Conservation (phyloP, 352 stramenopile genomes). For the Phytophthora megakarya region DNA sequence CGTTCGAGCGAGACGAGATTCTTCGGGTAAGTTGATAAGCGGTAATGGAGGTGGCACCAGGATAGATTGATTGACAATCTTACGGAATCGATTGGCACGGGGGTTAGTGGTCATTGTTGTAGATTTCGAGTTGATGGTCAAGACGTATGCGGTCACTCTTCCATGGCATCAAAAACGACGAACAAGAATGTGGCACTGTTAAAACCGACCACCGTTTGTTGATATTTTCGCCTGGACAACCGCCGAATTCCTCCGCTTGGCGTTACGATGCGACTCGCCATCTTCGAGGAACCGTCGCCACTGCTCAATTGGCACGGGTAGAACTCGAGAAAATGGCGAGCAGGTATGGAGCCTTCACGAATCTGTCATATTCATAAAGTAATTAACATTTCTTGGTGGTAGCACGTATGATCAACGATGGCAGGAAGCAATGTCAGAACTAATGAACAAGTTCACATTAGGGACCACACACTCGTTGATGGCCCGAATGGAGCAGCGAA, state of each 20-base stretch:
- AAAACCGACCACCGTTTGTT: slow-evolving; percentile 1
- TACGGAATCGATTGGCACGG: slow-evolving; percentile 33
- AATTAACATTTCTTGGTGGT: not conserved
- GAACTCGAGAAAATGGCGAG: slow-evolving; percentile 36
- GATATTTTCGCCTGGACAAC: slow-evolving; percentile 16
- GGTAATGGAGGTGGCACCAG: slow-evolving; percentile 63
- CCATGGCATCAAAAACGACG: slow-evolving; percentile 16
- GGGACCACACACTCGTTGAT: slow-evolving; percentile 76
- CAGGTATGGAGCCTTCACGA: slow-evolving; percentile 26
- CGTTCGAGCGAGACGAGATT: slow-evolving; percentile 46
- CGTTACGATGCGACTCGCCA: slow-evolving; percentile 7
- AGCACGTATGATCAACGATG: slow-evolving; percentile 91
- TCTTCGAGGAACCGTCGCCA: not conserved
- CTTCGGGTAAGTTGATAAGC: slow-evolving; percentile 61
- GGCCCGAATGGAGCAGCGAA: slow-evolving; percentile 35
- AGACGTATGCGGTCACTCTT: slow-evolving; percentile 8
- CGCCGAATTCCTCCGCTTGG: not conserved
- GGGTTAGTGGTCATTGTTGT: slow-evolving; percentile 29
- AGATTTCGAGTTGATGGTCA: not conserved
- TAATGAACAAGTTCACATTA: slow-evolving; percentile 93
- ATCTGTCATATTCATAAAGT: not conserved
- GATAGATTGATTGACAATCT: slow-evolving; percentile 25
- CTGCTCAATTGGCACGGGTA: not conserved
- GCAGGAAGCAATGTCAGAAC: slow-evolving; percentile 92
- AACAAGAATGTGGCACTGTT: not conserved